Evolutionary conservation across 2,329 filamentous ascomycete species (phyloP), one percentile per base, ranked within the genome.

Genomic region (Cladobotryum mycophilum): DNA sequence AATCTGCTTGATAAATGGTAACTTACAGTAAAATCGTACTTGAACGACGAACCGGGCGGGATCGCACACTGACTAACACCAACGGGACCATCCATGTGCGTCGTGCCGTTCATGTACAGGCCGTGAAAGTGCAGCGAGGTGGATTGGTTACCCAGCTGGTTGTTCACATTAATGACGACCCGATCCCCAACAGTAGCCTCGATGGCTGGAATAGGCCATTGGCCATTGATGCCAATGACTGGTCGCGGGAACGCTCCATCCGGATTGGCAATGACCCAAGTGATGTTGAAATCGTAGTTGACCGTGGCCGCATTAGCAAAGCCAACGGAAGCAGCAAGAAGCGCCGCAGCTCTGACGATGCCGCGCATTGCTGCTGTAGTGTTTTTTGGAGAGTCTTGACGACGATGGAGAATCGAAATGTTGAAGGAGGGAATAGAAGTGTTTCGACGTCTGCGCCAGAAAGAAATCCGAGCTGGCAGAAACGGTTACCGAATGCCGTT

Each of bases 201-300:
- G 51, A 89, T 83, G 22, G 69, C 67, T 1, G 88, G 88, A 47
- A 86, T 76, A 2, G 88, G 88, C 85, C 87, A 89, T 69, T 84
- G 66, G 4, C 80, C 80, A 60, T 93, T 92, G 70, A 93, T 85
- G 42, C 85, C 86, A 62, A 92, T 88, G 3, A 80, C 79, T n/a
- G 81, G 76, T 33, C 87, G 77, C 37, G 79, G 73, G 53, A 76
- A 76, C 7, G 75, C 71, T 18, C 82, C 84, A 69, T 92, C 88
- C 0, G 88, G 88, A 59, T 87, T 85, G 34, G 84, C 80, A 40
- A 69, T 78, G 11, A 88, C 81, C 86, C 87, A 90, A 52, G 76
- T 79, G 55, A 89, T 74, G 59, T 84, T 81, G 70, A 86, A 89
- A 64, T 88, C 74, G 61, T 85, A 80, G 4, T 70, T 75, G 48